Percentiles rank a stretch among this genome's conserved stretches.
Evolutionary conservation across 2,329 filamentous ascomycete species (phyloP).

Genomic region (Cercospora zeae-maydis): DNA sequence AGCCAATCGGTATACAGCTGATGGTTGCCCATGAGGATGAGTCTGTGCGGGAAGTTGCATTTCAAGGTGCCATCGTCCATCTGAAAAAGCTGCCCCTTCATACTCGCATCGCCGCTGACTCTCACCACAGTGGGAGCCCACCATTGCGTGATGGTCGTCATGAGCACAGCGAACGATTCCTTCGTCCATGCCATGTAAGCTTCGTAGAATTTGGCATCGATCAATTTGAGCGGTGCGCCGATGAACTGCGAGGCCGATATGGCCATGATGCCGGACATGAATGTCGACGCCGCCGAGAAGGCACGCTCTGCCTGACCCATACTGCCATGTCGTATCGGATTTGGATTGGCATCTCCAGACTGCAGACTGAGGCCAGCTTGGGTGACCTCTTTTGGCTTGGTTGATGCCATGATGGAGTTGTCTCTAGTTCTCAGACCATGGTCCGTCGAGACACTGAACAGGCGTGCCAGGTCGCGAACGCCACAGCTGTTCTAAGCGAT

Average conservation of each 20-base stretch:
- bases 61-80: conserved; percentile 69
- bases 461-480: not conserved
- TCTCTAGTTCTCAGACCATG: not conserved
- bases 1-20: conserved; percentile 87
- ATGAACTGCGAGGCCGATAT: conserved; percentile 69
- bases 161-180: conserved; percentile 73
- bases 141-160: conserved; percentile 77
- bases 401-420: conserved; percentile 11
- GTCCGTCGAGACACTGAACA: not conserved
- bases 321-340: conserved; percentile 44
- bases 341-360: conserved; percentile 39
- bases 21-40: conserved; percentile 84
- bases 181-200: conserved; percentile 86
- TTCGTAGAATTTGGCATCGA: conserved; percentile 76
- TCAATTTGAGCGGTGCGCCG: conserved; percentile 69
- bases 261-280: conserved; percentile 49
- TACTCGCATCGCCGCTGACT: conserved; percentile 78
- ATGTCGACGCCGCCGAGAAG: conserved; percentile 50
- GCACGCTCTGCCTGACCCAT: conserved; percentile 50
- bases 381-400: conserved; percentile 14
- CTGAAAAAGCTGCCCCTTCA: conserved; percentile 68
- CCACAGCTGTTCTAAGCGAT: conserved; percentile 3
- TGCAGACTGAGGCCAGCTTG: conserved; percentile 44
- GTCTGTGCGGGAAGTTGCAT: conserved; percentile 74
- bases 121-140: conserved; percentile 81